These are phyloP conservation scores for Dovyalis caffra DNA, from an alignment of 345 rosid species.

Conservation along the genomic window DNA sequence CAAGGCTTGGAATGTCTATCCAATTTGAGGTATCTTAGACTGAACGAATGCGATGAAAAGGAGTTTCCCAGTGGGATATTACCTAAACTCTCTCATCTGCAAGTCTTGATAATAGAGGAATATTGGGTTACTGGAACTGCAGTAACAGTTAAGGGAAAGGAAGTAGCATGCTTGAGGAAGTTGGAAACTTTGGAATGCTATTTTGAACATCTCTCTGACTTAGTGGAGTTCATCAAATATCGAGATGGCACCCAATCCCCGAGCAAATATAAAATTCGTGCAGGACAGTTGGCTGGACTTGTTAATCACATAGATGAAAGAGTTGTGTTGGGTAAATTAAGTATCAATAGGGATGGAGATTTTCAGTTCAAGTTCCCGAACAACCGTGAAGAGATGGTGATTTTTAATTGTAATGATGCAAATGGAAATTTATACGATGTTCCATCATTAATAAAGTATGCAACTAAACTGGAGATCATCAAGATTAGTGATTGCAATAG, in stretches of 20 bases:
- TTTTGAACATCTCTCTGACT: background rate
- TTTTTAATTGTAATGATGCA: background rate
- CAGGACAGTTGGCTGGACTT: background rate
- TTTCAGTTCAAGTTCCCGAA: background rate
- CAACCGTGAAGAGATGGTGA: background rate
- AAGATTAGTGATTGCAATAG: background rate
- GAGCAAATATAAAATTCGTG: too few species aligned
- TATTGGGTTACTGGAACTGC: too few species aligned
- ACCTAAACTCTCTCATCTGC: too few species aligned
- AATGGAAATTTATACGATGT: background rate
- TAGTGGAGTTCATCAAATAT: too few species aligned
- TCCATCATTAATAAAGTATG: too few species aligned
- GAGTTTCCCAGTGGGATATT: too few species aligned
- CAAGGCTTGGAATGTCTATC: slow-evolving; percentile 25
- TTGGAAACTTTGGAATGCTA: background rate
- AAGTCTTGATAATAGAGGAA: background rate
- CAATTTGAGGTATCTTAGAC: too few species aligned
- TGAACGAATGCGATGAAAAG: too few species aligned
- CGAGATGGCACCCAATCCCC: too few species aligned
- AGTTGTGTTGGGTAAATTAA: background rate
- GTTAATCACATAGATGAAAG: too few species aligned
- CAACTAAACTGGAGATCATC: background rate
- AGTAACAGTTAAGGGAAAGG: background rate
- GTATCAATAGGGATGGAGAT: background rate
- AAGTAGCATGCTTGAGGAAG: slow-evolving; percentile 1